Evolutionary conservation across 805 yeast genomes (phyloP).

Genomic region (Metschnikowia colocasiae): DNA sequence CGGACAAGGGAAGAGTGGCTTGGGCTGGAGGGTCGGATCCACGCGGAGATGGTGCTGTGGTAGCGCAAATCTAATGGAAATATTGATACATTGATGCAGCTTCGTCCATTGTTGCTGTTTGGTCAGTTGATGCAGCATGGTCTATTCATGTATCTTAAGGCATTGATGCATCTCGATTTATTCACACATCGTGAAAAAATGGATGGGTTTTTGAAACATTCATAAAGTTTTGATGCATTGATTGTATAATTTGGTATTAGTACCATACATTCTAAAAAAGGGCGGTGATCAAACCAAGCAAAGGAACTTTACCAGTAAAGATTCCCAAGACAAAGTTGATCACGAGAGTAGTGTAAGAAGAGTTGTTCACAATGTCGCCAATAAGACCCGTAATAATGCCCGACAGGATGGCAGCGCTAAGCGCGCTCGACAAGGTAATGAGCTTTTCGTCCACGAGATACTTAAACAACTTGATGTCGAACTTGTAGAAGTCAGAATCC

Average conservation of each 20-base stretch:
- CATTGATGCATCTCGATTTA: too few species aligned
- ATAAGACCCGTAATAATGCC: conserved; percentile 13
- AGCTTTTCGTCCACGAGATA: conserved; percentile 15
- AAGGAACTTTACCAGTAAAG: conserved; percentile 13
- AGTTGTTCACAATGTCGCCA: conserved; percentile 12
- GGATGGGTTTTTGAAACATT: too few species aligned
- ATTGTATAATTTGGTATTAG: too few species aligned
- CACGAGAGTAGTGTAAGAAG: conserved; percentile 13
- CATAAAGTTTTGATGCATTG: too few species aligned
- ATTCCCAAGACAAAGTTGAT: conserved; percentile 13
- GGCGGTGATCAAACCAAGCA: conserved; percentile 11
- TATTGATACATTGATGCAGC: too few species aligned
- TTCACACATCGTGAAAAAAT: too few species aligned
- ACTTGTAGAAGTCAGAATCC: conserved; percentile 18
- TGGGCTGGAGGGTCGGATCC: conserved; percentile 72
- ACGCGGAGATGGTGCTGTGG: conserved; percentile 85
- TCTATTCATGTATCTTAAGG: too few species aligned
- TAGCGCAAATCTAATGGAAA: conserved; percentile 40
- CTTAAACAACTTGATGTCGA: conserved; percentile 18
- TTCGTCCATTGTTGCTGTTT: too few species aligned
- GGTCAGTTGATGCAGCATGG: too few species aligned
- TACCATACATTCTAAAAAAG: conserved; percentile 4
- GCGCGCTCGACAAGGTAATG: conserved; percentile 12
- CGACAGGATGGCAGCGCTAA: conserved; percentile 14
- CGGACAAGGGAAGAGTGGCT: conserved; percentile 40